A percentile compares a stretch with the other conserved stretches of the same genome.
Evolutionary conservation across 352 stramenopile species (phyloP).

Genomic region (Phytophthora citricola): DNA sequence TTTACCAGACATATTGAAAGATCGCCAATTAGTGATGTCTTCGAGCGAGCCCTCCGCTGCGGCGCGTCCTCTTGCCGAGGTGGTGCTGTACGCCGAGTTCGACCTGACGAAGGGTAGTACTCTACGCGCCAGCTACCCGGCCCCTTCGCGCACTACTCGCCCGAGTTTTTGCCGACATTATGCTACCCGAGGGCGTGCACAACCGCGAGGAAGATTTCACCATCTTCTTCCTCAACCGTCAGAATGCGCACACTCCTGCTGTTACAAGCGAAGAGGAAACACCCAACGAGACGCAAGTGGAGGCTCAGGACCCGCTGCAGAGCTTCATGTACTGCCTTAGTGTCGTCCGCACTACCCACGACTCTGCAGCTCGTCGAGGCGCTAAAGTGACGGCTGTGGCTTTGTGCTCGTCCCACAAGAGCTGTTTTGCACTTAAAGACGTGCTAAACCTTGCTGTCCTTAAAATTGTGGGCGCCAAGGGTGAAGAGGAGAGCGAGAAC

Average conservation of each 20-base stretch:
- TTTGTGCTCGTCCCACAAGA: conserved; percentile 84
- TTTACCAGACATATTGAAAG: neutral
- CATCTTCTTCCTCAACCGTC: conserved; percentile 89
- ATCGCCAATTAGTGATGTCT: conserved; percentile 17
- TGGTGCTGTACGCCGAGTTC: conserved; percentile 87
- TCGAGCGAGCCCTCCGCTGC: neutral
- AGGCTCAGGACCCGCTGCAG: conserved; percentile 52
- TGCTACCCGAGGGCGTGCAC: conserved; percentile 89
- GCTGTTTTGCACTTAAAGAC: conserved; percentile 77
- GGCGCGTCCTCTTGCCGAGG: conserved; percentile 54
- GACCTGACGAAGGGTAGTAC: conserved; percentile 91
- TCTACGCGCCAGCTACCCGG: conserved; percentile 74
- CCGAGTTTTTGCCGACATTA: conserved; percentile 92
- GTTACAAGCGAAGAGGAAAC: neutral
- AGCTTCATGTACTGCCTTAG: conserved; percentile 90
- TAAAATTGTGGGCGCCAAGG: conserved; percentile 65
- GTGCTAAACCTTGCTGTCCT: conserved; percentile 77
- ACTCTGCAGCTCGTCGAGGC: conserved; percentile 70
- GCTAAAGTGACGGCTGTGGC: conserved; percentile 86
- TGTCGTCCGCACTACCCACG: conserved; percentile 85
- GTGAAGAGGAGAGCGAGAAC: conserved; percentile 44
- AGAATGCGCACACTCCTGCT: conserved; percentile 26
- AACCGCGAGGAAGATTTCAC: conserved; percentile 89
- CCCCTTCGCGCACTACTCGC: conserved; percentile 74
- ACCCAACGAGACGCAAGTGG: conserved; percentile 4